Percentiles rank a stretch among this genome's conserved stretches.
phyloP scores from a whole-genome alignment of 805 yeast species.

The Metschnikowia chrysomelidarum region DNA sequence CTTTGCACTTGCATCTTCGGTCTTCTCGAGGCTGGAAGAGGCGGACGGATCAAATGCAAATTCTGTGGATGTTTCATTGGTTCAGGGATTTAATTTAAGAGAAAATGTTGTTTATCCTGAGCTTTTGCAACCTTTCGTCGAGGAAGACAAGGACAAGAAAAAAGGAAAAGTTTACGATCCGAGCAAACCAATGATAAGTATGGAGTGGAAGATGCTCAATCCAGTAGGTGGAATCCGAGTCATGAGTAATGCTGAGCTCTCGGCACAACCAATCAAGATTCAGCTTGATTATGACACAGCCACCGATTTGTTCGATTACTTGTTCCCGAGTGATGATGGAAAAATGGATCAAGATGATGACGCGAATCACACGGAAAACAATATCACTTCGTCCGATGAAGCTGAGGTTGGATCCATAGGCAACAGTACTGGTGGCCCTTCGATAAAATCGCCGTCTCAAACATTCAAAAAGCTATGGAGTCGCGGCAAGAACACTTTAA shows the following conservation, averaged over 20 bases:
- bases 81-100: conserved; percentile 69
- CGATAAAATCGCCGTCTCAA: conserved; percentile 4
- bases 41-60: conserved; percentile 68
- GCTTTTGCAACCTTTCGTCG: conserved; percentile 52
- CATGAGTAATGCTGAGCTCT: conserved; percentile 59
- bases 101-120: conserved; percentile 64
- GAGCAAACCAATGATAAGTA: conserved; percentile 25
- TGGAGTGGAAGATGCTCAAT: conserved; percentile 73
- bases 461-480: conserved; percentile 6
- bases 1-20: conserved; percentile 59
- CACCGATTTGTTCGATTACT: conserved; percentile 57
- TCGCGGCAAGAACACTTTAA: conserved; percentile 1
- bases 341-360: conserved; percentile 1
- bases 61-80: conserved; percentile 52
- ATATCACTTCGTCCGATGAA: conserved; percentile 21
- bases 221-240: conserved; percentile 93
- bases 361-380: neutral
- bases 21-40: conserved; percentile 59
- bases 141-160: conserved; percentile 19
- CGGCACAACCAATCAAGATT: conserved; percentile 63
- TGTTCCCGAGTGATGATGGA: conserved; percentile 57
- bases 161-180: conserved; percentile 7
- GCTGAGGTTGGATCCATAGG: conserved; percentile 23
- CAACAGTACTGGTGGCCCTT: conserved; percentile 19
- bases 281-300: conserved; percentile 74